A percentile compares a stretch with the other conserved stretches of the same genome.
Evolutionary conservation across 345 rosid species (phyloP).

Genomic region (Eucalyptus urophylla): DNA sequence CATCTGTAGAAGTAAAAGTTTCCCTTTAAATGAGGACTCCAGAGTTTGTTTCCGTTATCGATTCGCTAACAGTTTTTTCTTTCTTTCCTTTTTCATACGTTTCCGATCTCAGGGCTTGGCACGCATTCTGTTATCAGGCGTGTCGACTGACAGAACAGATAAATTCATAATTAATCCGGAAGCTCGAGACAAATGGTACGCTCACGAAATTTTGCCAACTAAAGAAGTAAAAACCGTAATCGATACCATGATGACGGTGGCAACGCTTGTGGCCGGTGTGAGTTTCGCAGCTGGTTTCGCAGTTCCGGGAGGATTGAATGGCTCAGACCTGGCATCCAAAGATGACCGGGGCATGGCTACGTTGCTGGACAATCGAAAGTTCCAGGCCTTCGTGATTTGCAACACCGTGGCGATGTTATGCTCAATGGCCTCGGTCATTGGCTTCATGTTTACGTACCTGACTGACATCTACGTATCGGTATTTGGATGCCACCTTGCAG

Average conservation of each 20-base stretch:
- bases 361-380: not conserved
- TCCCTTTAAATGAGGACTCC: not conserved
- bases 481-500: not conserved
- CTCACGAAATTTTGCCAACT: not conserved
- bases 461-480: fast-evolving
- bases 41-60: not conserved
- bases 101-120: not conserved
- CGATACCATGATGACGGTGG: fast-evolving
- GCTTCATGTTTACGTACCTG: fast-evolving
- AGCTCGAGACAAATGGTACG: not conserved
- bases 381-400: not conserved
- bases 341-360: not conserved
- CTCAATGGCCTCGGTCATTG: not conserved
- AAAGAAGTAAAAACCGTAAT: too few relatives aligned
- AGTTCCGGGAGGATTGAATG: not conserved
- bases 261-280: not conserved
- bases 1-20: not conserved
- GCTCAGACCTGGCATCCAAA: not conserved
- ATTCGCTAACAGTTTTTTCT: not conserved
- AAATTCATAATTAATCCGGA: fast-evolving
- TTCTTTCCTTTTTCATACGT: not conserved
- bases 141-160: fast-evolving
- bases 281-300: not conserved
- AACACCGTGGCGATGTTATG: not conserved
- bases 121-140: fast-evolving